Conservation (phyloP, 1,284 basidiomycete species). For the Microbotryum intermedium region DNA sequence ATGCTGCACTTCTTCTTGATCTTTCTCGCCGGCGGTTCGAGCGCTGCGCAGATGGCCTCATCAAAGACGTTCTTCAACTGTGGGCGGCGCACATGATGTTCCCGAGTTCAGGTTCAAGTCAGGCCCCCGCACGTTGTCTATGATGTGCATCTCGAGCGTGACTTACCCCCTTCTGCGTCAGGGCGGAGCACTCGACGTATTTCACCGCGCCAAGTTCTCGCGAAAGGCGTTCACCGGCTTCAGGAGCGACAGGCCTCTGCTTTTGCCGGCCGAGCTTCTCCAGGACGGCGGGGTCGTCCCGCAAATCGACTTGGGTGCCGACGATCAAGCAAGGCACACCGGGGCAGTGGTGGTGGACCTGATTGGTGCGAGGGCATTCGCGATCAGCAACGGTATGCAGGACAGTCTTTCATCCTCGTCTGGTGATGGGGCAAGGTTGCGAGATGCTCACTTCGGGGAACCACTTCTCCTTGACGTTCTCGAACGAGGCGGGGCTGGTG, state of each 20-base stretch:
- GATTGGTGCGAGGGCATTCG: neutral
- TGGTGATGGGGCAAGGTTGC: neutral
- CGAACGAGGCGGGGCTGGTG: conserved; percentile 94
- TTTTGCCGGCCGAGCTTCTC: conserved; percentile 95
- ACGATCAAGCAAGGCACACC: conserved; percentile 98
- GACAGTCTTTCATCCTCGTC: too few species aligned
- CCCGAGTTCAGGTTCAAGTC: neutral
- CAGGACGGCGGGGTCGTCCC: conserved; percentile 84
- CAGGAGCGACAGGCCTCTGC: conserved; percentile 79
- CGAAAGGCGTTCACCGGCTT: conserved; percentile 87
- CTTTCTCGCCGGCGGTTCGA: conserved; percentile 88
- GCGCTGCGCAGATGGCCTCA: conserved; percentile 97
- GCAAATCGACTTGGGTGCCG: conserved; percentile 94
- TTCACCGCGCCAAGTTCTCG: conserved; percentile 95
- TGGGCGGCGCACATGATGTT: too few species aligned
- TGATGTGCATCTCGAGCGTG: neutral
- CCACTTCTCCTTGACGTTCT: conserved; percentile 99
- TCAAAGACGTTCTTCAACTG: conserved; percentile 97
- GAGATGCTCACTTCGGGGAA: conserved; percentile 64
- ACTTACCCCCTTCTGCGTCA: conserved; percentile 82
- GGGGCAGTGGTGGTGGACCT: conserved; percentile 97
- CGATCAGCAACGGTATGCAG: too few species aligned
- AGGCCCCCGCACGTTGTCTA: neutral
- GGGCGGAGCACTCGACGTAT: conserved; percentile 96
- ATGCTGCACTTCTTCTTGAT: conserved; percentile 63